Percentiles rank a stretch among this genome's conserved stretches.
These are phyloP conservation scores for Hydrangea macrophylla DNA, from an alignment of 148 eudicot genomes.

Conservation along the genomic window DNA sequence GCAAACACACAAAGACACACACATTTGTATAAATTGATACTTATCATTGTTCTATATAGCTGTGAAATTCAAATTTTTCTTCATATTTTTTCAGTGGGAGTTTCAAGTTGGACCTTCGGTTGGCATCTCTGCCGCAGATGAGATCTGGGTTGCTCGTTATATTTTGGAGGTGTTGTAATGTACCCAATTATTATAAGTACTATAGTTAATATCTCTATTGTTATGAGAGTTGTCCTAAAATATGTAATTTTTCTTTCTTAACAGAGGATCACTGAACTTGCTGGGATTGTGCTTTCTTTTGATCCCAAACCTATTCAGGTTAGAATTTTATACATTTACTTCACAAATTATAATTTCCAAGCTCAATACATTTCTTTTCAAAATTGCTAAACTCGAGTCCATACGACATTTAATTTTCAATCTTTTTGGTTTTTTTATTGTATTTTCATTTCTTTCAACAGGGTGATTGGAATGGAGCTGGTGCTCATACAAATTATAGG, in stretches of 20 bases:
- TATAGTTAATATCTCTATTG: background rate
- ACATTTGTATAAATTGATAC: background rate
- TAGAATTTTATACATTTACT: background rate
- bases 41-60: no score
- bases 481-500: constrained; percentile 55
- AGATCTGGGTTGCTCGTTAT: constrained; percentile 52
- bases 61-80: background rate
- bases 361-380: background rate
- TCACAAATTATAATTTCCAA: background rate
- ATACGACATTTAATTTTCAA: background rate
- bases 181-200: no score
- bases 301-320: constrained; percentile 57
- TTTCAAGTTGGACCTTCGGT: constrained; percentile 60
- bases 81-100: constrained; percentile 42
- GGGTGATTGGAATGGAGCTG: constrained; percentile 71
- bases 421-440: background rate
- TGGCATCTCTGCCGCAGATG: constrained; percentile 55
- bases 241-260: background rate
- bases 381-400: background rate
- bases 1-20: no score
- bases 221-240: background rate
- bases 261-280: constrained; percentile 59
- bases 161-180: constrained; percentile 29
- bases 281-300: constrained; percentile 47
- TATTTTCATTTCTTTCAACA: constrained; percentile 3